Evolutionary conservation across 148 eudicot species (phyloP).

Genomic region (Chenopodium formosanum): DNA sequence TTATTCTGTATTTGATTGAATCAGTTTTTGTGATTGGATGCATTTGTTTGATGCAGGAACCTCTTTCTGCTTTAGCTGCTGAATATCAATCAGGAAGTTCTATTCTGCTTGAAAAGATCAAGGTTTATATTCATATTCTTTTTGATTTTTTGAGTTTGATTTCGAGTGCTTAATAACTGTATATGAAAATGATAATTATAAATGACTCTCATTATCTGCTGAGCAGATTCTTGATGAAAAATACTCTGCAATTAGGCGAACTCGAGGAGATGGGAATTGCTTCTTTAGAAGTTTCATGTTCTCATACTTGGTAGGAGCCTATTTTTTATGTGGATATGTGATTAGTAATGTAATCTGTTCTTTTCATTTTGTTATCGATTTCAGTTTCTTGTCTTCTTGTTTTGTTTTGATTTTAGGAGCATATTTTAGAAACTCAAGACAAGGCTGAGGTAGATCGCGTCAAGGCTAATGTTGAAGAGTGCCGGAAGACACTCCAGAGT

Average conservation of each 20-base stretch:
- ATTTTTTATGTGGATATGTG: neutral
- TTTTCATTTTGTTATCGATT: neutral
- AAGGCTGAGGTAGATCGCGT: conserved; percentile 70
- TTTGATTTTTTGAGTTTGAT: neutral
- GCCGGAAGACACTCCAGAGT: conserved; percentile 73
- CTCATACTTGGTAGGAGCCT: conserved; percentile 68
- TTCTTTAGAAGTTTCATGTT: conserved; percentile 97
- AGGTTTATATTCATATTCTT: conserved; percentile 39
- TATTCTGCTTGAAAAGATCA: conserved; percentile 81
- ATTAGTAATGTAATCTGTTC: too few relatives aligned
- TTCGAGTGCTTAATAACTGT: neutral
- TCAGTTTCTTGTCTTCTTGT: neutral
- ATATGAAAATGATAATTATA: too few relatives aligned
- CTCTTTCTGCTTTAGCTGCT: conserved; percentile 68
- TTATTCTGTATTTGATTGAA: too few relatives aligned
- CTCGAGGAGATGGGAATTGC: conserved; percentile 97
- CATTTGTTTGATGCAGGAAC: conserved; percentile 51
- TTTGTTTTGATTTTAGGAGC: conserved; percentile 43
- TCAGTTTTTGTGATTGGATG: neutral
- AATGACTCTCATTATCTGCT: neutral
- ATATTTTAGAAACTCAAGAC: conserved; percentile 82
- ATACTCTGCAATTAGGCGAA: conserved; percentile 77
- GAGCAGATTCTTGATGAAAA: conserved; percentile 64
- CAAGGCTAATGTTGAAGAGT: conserved; percentile 59
- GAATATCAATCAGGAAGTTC: conserved; percentile 88